phyloP scores from a whole-genome alignment of 1,284 basidiomycete species.

The Cutaneotrichosporon sp. region DNA sequence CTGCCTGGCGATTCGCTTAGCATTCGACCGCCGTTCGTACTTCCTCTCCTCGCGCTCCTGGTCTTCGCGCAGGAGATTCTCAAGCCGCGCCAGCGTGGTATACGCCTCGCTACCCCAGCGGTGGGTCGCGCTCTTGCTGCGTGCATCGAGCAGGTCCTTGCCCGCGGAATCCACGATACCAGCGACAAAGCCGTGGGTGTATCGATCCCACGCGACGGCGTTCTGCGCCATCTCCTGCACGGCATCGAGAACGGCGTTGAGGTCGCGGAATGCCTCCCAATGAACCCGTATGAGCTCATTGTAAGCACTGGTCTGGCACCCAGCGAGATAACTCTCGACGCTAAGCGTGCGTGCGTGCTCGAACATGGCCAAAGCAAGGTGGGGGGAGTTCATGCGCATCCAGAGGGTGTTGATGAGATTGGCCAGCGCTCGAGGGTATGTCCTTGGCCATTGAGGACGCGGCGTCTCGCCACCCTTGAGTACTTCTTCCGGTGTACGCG shows the following conservation, averaged over 20 bases:
- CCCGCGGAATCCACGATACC: slow-evolving; percentile 63
- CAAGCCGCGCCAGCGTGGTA: slow-evolving; percentile 14
- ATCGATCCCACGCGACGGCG: slow-evolving; percentile 65
- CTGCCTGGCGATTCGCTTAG: slow-evolving; percentile 12
- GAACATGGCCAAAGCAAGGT: slow-evolving; percentile 80
- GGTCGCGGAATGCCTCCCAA: slow-evolving; percentile 77
- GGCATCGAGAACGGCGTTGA: slow-evolving; percentile 67
- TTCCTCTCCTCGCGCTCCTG: slow-evolving; percentile 14
- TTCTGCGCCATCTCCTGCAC: slow-evolving; percentile 78
- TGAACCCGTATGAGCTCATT: slow-evolving; percentile 77
- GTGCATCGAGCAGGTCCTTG: slow-evolving; percentile 16
- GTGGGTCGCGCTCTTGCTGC: not conserved
- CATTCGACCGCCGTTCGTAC: slow-evolving; percentile 10
- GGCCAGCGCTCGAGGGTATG: slow-evolving; percentile 73
- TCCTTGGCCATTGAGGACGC: slow-evolving; percentile 54
- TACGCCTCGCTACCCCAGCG: slow-evolving; percentile 23
- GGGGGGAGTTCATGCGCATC: slow-evolving; percentile 70
- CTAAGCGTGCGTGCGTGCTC: slow-evolving; percentile 70
- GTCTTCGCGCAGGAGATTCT: slow-evolving; percentile 13
- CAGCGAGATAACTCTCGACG: slow-evolving; percentile 75
- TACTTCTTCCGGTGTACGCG: slow-evolving; percentile 55
- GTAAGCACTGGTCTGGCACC: slow-evolving; percentile 78
- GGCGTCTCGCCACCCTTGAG: slow-evolving; percentile 46
- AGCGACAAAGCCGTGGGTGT: slow-evolving; percentile 64
- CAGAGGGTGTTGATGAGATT: slow-evolving; percentile 72